These are phyloP conservation scores for Sarcomyxa edulis DNA, from an alignment of 768 basidiomycete genomes.

Conservation along the genomic window DNA sequence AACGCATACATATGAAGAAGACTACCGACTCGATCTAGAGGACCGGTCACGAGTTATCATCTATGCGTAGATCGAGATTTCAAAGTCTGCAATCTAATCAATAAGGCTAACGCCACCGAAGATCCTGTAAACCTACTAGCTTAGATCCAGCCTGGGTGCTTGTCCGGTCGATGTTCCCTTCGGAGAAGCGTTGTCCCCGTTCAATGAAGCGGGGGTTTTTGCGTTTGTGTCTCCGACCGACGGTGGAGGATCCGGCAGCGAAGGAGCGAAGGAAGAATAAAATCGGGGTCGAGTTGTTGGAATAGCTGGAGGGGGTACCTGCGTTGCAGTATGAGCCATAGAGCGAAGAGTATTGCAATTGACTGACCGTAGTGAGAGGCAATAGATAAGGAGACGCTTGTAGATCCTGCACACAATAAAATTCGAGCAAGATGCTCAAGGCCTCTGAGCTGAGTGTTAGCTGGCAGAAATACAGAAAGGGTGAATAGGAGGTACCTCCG, in stretches of 20 bases:
- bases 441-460: conserved; percentile 40
- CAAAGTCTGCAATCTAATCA: no score
- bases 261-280: conserved; percentile 34
- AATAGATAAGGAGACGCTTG: conserved; percentile 42
- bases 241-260: conserved; percentile 16
- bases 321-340: conserved; percentile 6
- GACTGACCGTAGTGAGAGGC: conserved; percentile 46
- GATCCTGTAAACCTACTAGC: no score
- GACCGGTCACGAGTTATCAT: no score
- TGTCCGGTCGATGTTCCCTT: conserved; percentile 21
- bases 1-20: no score
- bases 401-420: conserved; percentile 61
- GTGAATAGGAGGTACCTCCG: conserved; percentile 39
- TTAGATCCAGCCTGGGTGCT: conserved; percentile 12
- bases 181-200: conserved; percentile 53
- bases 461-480: conserved; percentile 3
- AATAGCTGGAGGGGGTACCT: conserved; percentile 47
- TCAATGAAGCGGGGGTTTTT: conserved; percentile 54
- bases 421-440: conserved; percentile 63
- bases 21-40: no score
- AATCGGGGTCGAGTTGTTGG: conserved; percentile 27
- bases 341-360: background rate
- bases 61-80: no score
- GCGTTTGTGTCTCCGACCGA: conserved; percentile 25
- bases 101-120: no score